Percentiles rank a stretch among this genome's conserved stretches.
Conservation (phyloP, 2,329 filamentous ascomycete species). For the Tolypocladium paradoxum region DNA sequence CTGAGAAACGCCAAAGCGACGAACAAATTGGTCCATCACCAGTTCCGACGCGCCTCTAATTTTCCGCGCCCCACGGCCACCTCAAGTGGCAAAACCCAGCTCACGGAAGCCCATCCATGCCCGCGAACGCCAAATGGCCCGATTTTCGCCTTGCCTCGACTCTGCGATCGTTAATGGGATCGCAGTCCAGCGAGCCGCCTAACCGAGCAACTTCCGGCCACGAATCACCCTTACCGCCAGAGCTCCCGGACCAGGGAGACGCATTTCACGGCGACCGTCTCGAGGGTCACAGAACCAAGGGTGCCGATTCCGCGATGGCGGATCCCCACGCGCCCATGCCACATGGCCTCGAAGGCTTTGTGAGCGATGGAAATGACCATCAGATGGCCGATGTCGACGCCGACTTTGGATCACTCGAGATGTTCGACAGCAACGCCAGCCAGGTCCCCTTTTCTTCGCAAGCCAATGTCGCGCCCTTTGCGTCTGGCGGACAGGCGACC, state of each 20-base stretch:
- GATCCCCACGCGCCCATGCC: not conserved
- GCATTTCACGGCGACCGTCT: conserved; percentile 1
- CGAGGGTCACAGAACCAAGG: conserved; percentile 8
- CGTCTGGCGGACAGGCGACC: conserved; percentile 10
- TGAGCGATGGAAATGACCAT: conserved; percentile 11
- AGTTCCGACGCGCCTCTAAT: conserved; percentile 3
- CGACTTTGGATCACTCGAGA: conserved; percentile 25
- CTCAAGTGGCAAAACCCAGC: conserved; percentile 8
- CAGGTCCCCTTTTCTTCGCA: conserved; percentile 20
- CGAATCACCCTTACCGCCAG: not conserved
- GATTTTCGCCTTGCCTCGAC: conserved; percentile 21
- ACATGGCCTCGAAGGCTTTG: conserved; percentile 15
- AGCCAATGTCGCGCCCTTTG: conserved; percentile 6
- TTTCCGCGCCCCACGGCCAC: conserved; percentile 14
- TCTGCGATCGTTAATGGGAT: conserved; percentile 17
- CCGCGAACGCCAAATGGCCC: conserved; percentile 21
- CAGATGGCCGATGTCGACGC: conserved; percentile 13
- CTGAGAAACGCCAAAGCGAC: not conserved
- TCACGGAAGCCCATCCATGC: conserved; percentile 12
- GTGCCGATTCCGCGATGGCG: not conserved
- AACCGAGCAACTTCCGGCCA: conserved; percentile 4
- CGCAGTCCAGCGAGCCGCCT: conserved; percentile 13
- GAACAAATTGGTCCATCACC: not conserved
- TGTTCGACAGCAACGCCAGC: conserved; percentile 26
- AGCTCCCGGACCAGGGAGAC: not conserved